A percentile compares a stretch with the other conserved stretches of the same genome.
Conservation (phyloP, 2,329 filamentous ascomycete genomes). For the Ophiostoma triangulosporum region DNA sequence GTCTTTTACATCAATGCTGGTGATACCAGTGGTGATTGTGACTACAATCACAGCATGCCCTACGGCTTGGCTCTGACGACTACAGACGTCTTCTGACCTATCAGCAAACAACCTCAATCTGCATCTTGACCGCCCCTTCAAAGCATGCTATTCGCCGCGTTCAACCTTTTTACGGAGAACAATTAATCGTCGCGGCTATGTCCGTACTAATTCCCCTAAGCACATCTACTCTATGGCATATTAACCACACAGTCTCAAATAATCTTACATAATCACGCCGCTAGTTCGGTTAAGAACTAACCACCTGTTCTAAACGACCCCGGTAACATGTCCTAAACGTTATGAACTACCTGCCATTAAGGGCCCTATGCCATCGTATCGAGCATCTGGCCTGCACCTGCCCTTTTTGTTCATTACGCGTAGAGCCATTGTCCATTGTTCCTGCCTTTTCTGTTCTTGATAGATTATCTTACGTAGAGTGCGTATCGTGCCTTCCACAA, state of each 20-base stretch:
- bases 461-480: too few relatives aligned
- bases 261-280: neutral
- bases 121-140: neutral
- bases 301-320: slow-evolving; percentile 8
- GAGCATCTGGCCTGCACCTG: neutral
- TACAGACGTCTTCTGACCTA: neutral
- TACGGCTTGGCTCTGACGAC: neutral
- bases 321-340: neutral
- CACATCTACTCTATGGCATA: too few relatives aligned
- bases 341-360: neutral
- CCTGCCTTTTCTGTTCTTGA: neutral
- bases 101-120: neutral
- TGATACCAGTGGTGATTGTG: too few relatives aligned
- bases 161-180: too few relatives aligned
- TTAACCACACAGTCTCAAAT: too few relatives aligned
- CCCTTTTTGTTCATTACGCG: neutral
- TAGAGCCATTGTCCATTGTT: neutral
- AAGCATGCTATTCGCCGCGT: neutral
- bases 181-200: too few relatives aligned
- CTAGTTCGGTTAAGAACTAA: neutral
- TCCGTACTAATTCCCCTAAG: too few relatives aligned
- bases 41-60: neutral
- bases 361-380: neutral
- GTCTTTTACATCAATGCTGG: neutral
- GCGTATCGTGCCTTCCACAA: neutral